Conservation (phyloP, 176 grass and related monocot genomes). For the Secale cereale region DNA sequence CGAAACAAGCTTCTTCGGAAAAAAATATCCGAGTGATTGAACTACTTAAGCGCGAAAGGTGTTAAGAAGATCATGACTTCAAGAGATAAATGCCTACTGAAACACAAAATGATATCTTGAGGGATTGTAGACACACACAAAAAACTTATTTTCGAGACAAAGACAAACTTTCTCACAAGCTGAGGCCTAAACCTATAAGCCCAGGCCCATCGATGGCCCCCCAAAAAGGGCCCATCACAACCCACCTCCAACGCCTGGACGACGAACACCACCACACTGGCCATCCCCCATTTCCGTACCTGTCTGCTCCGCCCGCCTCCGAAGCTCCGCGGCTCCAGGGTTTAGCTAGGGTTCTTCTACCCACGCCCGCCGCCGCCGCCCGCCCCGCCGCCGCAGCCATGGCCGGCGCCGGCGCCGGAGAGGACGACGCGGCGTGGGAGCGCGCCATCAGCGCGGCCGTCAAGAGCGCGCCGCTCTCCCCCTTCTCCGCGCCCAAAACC, state of each 20-base stretch:
- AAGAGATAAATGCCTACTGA: no score
- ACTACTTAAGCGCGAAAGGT: no score
- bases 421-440: constrained; percentile 51
- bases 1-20: no score
- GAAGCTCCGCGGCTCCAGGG: constrained; percentile 9
- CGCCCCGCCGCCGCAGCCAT: background rate
- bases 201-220: background rate
- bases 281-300: background rate
- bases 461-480: background rate
- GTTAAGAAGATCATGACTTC: no score
- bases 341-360: constrained; percentile 50
- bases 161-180: no score
- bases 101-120: no score
- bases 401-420: constrained; percentile 18
- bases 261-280: background rate
- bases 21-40: no score
- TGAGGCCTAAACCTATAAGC: no score
- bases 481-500: constrained; percentile 30
- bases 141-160: no score
- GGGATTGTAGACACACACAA: no score
- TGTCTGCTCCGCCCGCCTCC: background rate
- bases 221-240: background rate
- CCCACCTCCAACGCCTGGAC: background rate
- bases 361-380: no score
- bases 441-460: constrained; percentile 41